Percentiles rank a stretch among this genome's conserved stretches.
phyloP scores from a whole-genome alignment of 305 asterid genomes.

The Fraxinus velutina region DNA sequence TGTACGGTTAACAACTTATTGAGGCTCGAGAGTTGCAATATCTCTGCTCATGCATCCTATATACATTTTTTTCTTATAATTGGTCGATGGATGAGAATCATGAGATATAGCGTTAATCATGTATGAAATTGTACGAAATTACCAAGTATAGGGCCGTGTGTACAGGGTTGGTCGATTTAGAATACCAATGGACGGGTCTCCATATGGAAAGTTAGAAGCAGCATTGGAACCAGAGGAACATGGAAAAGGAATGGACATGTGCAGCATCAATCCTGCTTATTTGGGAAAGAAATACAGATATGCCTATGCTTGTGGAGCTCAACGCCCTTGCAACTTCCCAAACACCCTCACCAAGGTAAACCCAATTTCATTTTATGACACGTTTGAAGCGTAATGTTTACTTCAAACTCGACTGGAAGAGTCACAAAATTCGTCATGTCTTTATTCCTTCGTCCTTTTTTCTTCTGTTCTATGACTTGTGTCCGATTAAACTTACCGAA shows the following conservation, averaged over 20 bases:
- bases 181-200: slow-evolving; percentile 82
- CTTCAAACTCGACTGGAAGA: neutral
- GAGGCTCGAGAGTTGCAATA: neutral
- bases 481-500: neutral
- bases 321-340: slow-evolving; percentile 92
- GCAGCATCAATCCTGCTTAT: slow-evolving; percentile 71
- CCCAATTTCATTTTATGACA: neutral
- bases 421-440: neutral
- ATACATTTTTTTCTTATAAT: neutral
- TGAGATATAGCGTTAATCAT: neutral
- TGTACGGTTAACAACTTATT: neutral
- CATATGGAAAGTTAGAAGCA: slow-evolving; percentile 65
- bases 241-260: slow-evolving; percentile 93
- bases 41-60: neutral
- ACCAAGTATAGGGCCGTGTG: neutral
- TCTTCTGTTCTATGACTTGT: neutral
- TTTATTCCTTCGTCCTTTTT: neutral
- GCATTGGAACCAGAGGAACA: slow-evolving; percentile 88
- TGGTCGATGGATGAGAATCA: neutral
- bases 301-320: slow-evolving; percentile 94
- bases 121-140: neutral
- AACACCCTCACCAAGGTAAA: slow-evolving; percentile 86
- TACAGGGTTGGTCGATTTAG: slow-evolving; percentile 81
- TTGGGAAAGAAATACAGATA: slow-evolving; percentile 78
- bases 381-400: neutral